These are phyloP conservation scores for Tolypocladium guangdongense DNA, from an alignment of 2,329 filamentous ascomycete species.

Conservation along the genomic window DNA sequence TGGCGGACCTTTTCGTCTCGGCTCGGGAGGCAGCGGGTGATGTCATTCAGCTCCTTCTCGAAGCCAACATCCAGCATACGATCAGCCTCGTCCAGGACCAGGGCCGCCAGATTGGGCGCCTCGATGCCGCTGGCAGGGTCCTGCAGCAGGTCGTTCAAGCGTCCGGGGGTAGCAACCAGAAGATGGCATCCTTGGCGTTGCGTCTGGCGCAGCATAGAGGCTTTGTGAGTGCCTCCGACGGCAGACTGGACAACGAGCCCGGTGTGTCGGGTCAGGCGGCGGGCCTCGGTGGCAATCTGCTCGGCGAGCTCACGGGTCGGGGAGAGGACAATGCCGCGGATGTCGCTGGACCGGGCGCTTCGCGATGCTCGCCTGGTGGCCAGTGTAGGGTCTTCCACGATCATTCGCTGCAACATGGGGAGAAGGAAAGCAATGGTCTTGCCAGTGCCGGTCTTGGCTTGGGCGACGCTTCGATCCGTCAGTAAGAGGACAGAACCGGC, in stretches of 20 bases:
- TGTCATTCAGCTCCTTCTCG: conserved; percentile 50
- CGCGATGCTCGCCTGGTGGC: conserved; percentile 29
- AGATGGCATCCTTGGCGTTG: conserved; percentile 73
- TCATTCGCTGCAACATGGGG: conserved; percentile 71
- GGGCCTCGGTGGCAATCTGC: conserved; percentile 73
- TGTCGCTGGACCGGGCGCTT: conserved; percentile 39
- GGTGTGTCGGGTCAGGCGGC: conserved; percentile 52
- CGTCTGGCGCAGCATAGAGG: conserved; percentile 53
- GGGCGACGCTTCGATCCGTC: conserved; percentile 55
- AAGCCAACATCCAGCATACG: conserved; percentile 97
- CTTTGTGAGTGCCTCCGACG: conserved; percentile 86
- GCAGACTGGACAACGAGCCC: conserved; percentile 60
- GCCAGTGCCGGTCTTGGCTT: conserved; percentile 93
- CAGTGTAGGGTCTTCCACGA: conserved; percentile 51
- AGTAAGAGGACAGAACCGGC: neutral
- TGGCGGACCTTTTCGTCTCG: conserved; percentile 58
- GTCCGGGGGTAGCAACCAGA: conserved; percentile 81
- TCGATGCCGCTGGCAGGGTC: conserved; percentile 52
- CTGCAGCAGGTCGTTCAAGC: conserved; percentile 68
- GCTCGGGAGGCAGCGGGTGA: conserved; percentile 52
- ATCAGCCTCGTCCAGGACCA: conserved; percentile 95
- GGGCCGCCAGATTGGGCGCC: conserved; percentile 75
- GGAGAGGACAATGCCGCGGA: conserved; percentile 62
- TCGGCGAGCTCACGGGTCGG: conserved; percentile 73
- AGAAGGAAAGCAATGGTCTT: conserved; percentile 93